Base-by-base conservation (phyloP, 495 filamentous ascomycete genomes). In the Extremus antarcticus region DNA sequence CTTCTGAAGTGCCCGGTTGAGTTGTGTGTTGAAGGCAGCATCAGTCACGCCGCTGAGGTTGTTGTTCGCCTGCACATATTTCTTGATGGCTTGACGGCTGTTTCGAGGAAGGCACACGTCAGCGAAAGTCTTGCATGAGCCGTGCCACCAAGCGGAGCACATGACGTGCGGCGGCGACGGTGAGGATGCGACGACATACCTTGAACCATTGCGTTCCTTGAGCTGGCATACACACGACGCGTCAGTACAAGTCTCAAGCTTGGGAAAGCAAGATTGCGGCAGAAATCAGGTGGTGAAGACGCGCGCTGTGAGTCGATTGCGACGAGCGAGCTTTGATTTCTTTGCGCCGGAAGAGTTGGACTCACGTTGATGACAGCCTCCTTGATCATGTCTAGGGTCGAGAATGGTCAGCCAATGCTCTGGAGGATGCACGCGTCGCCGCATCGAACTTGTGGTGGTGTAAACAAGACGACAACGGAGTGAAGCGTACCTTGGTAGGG, bases 21-120 rank as follows among this genome's bases (percentile, higher is more conserved):
- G 89, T 63, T 91, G 84, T 59, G 80, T 78, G 68, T 92, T 90
- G 70, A 97, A 97, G 67, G 82, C 81, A 47, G 75, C 76, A 63
- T 85, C 82, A 32, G 74, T 78, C 51, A 81, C 79, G 54, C 75
- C 76, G 59, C 74, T 70, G 70, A 94, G 80, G 68, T 84, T 86
- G 81, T 97, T 95, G 85, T 99, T 97, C 63, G 86, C 82, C 71
- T 80, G 79, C 65, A 99, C 87, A 76, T 97, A 99, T 73, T 99
- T 96, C 86, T 96, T 96, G 69, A 99, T 82, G 24, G 87, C 86
- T 70, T 90, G 85, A 62, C 92, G 94, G 74, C 92, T 98, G 68
- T 64, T 49, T 50, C 23, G 39, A 43, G n/a, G n/a, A 41, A 29
- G 25, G 50, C 66, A 73, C 64, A 74, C 22, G 78, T 70, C 43